phyloP scores from a whole-genome alignment of 768 basidiomycete species.

The Boletus pseudo-olivaceus region DNA sequence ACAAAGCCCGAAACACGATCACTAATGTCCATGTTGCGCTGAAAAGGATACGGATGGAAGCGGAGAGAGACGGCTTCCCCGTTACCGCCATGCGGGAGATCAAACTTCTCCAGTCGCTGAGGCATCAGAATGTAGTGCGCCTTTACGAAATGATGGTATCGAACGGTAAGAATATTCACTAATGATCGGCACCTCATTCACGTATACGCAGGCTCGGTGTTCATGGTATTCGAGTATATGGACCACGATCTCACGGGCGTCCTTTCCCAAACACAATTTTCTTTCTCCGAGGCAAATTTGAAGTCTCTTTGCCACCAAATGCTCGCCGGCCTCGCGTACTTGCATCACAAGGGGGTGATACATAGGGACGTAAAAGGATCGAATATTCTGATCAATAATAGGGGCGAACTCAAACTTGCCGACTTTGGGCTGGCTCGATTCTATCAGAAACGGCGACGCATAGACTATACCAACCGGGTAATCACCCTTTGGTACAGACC shows the following conservation, averaged over 20 bases:
- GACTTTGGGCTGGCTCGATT: conserved; percentile 98
- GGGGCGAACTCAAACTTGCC: conserved; percentile 90
- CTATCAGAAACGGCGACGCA: conserved; percentile 84
- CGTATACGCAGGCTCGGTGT: conserved; percentile 70
- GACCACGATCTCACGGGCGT: conserved; percentile 97
- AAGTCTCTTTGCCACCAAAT: conserved; percentile 97
- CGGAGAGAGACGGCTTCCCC: conserved; percentile 96
- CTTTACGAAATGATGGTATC: conserved; percentile 99
- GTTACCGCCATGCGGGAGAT: conserved; percentile 99
- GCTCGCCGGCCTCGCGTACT: conserved; percentile 90
- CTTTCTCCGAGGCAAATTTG: conserved; percentile 80
- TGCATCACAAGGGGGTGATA: conserved; percentile 94
- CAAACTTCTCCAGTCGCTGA: conserved; percentile 88
- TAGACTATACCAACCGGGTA: conserved; percentile 98
- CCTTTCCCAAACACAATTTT: conserved; percentile 85
- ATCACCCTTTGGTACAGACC: conserved; percentile 99
- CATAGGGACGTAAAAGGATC: conserved; percentile 99
- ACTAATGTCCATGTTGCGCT: conserved; percentile 81
- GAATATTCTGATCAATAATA: conserved; percentile 90
- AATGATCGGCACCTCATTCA: conserved; percentile 3
- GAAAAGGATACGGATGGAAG: conserved; percentile 97
- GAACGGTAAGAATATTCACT: conserved; percentile 56
- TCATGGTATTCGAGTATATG: conserved; percentile 99
- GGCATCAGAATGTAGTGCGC: conserved; percentile 85
- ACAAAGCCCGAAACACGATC: conserved; percentile 86